These are phyloP conservation scores for Plasmopara muralis DNA, from an alignment of 352 stramenopile species.

Conservation along the genomic window DNA sequence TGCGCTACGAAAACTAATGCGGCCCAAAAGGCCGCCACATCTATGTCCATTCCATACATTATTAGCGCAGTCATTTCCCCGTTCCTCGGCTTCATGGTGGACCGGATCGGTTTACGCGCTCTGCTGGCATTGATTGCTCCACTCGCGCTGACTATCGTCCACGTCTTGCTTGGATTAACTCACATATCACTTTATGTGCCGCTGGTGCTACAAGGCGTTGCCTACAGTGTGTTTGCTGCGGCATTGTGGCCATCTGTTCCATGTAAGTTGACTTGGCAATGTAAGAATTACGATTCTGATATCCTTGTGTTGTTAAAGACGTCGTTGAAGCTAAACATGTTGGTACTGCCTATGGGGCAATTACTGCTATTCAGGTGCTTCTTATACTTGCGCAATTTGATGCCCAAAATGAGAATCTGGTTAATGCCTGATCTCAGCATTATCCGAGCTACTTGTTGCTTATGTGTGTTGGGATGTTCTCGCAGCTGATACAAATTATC, in stretches of 20 bases:
- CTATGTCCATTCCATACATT: constrained; percentile 92
- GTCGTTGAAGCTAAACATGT: constrained; percentile 84
- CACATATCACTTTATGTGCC: constrained; percentile 71
- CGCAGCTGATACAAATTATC: constrained; percentile 9
- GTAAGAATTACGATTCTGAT: not conserved
- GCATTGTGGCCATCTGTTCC: constrained; percentile 90
- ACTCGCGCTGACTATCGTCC: constrained; percentile 71
- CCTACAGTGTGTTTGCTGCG: constrained; percentile 90
- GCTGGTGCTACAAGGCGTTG: constrained; percentile 86
- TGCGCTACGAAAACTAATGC: constrained; percentile 59
- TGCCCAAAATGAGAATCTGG: not conserved
- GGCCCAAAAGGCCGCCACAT: constrained; percentile 57
- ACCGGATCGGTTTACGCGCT: constrained; percentile 81
- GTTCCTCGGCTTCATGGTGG: constrained; percentile 88
- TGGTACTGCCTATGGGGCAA: constrained; percentile 89
- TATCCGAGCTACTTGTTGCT: too few species aligned
- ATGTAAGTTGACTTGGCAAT: constrained; percentile 17
- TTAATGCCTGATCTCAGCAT: not conserved
- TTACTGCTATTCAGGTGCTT: constrained; percentile 88
- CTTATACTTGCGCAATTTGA: not conserved
- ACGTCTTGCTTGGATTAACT: constrained; percentile 79
- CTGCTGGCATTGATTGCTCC: constrained; percentile 75
- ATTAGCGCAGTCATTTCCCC: constrained; percentile 87
- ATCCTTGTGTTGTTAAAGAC: constrained; percentile 27
- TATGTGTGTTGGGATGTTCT: not conserved